Evolutionary conservation across 441 rosid genomes (phyloP).

Genomic region (Daphne laureola): DNA sequence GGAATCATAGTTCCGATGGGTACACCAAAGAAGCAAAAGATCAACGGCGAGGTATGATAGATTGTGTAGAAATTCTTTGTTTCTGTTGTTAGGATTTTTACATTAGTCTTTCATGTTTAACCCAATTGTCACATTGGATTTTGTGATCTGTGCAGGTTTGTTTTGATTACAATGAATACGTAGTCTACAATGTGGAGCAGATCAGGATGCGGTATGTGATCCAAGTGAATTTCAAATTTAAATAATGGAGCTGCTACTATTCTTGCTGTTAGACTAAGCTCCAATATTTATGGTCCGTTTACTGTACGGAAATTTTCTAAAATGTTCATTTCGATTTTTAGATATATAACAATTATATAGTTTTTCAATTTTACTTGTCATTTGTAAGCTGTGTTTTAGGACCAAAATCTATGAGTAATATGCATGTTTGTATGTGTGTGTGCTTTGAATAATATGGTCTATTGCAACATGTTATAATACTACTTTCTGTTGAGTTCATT

Average conservation of each 20-base stretch:
- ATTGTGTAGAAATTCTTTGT: background rate
- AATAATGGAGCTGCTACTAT: conserved; percentile 1
- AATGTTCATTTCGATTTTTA: no score
- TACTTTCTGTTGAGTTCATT: no score
- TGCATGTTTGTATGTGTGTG: background rate
- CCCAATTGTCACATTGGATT: conserved; percentile 4
- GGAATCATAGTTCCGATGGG: conserved; percentile 72
- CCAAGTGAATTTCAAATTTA: conserved; percentile 67
- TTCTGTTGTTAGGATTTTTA: background rate
- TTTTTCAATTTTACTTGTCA: background rate
- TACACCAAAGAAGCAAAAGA: conserved; percentile 40
- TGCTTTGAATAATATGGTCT: background rate
- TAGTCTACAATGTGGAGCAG: conserved; percentile 80
- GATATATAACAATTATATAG: no score
- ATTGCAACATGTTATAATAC: no score
- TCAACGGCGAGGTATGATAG: conserved; percentile 31
- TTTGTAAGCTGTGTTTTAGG: background rate
- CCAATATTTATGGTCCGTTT: background rate
- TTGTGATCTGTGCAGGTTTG: conserved; percentile 37
- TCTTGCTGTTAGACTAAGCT: background rate
- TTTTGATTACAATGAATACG: conserved; percentile 69
- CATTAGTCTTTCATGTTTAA: background rate
- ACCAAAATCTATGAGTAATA: background rate
- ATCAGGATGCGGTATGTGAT: conserved; percentile 73
- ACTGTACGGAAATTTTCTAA: no score